Evolutionary conservation across 352 stramenopile genomes (phyloP).

Genomic region (Phytopythium sindhum): DNA sequence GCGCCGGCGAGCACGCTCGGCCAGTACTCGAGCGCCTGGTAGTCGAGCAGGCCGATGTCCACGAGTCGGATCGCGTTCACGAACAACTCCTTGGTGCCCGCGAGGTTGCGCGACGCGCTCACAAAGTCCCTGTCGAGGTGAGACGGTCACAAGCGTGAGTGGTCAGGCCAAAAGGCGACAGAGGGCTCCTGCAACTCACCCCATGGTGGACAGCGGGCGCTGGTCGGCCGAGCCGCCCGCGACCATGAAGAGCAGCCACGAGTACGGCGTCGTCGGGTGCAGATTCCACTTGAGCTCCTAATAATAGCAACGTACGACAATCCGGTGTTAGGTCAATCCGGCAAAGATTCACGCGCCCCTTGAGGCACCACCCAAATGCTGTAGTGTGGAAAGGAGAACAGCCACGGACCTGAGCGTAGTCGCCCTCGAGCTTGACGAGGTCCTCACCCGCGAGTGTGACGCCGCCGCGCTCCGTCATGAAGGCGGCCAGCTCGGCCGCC

Average conservation of each 20-base stretch:
- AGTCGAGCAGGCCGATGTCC: conserved; percentile 72
- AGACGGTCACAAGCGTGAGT: neutral
- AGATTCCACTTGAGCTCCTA: conserved; percentile 84
- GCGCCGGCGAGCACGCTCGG: conserved; percentile 73
- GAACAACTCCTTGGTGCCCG: conserved; percentile 73
- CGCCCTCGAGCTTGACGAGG: conserved; percentile 51
- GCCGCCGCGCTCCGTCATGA: conserved; percentile 45
- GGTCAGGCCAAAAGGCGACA: neutral
- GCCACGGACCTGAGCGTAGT: conserved; percentile 56
- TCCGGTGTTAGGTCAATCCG: neutral
- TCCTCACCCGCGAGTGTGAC: conserved; percentile 45
- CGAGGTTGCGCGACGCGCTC: conserved; percentile 50
- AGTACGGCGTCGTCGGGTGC: conserved; percentile 68
- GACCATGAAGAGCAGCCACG: conserved; percentile 77
- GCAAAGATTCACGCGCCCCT: neutral
- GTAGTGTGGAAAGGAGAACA: neutral
- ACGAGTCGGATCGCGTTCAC: conserved; percentile 62
- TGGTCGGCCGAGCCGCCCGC: conserved; percentile 62
- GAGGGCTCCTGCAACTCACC: conserved; percentile 14
- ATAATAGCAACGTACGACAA: conserved; percentile 8
- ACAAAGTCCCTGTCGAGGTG: conserved; percentile 47
- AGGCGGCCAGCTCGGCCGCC: conserved; percentile 58
- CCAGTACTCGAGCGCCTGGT: conserved; percentile 73
- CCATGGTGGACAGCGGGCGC: conserved; percentile 61
- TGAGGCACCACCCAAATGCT: no score